Percentiles rank a stretch among this genome's conserved stretches.
These are phyloP conservation scores for Ilyonectria mors-panacis DNA, from an alignment of 2,329 filamentous ascomycete genomes.

Conservation along the genomic window DNA sequence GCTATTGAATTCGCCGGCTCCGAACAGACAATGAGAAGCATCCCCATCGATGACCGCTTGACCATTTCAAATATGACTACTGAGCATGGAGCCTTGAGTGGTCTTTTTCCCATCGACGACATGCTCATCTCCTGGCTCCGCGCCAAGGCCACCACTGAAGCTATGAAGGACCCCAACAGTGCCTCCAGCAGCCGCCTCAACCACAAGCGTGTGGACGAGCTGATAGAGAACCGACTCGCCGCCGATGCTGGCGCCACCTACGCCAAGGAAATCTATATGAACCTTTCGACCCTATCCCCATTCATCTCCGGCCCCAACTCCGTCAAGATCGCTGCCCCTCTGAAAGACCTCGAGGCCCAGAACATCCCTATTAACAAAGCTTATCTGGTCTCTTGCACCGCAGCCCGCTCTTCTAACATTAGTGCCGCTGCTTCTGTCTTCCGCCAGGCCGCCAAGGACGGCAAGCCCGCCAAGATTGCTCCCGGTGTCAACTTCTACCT, in stretches of 20 bases:
- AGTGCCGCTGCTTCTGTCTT: slow-evolving; percentile 86
- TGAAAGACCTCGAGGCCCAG: slow-evolving; percentile 79
- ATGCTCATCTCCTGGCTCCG: slow-evolving; percentile 81
- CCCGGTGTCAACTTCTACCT: slow-evolving; percentile 89
- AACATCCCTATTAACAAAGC: slow-evolving; percentile 86
- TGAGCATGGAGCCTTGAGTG: slow-evolving; percentile 80
- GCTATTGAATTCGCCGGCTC: slow-evolving; percentile 89
- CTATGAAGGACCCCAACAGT: slow-evolving; percentile 66
- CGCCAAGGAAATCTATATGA: slow-evolving; percentile 86
- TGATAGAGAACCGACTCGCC: slow-evolving; percentile 75
- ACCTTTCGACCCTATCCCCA: slow-evolving; percentile 87
- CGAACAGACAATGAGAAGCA: slow-evolving; percentile 80
- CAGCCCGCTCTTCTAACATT: slow-evolving; percentile 82
- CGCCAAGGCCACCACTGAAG: slow-evolving; percentile 80
- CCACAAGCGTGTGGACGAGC: slow-evolving; percentile 80
- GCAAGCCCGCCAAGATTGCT: slow-evolving; percentile 78
- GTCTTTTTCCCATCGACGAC: slow-evolving; percentile 83
- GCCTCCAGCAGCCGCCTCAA: slow-evolving; percentile 73
- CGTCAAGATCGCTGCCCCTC: slow-evolving; percentile 87
- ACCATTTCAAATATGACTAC: slow-evolving; percentile 87
- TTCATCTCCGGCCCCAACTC: slow-evolving; percentile 92
- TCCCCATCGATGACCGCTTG: slow-evolving; percentile 81
- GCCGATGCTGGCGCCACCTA: slow-evolving; percentile 87
- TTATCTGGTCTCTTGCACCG: slow-evolving; percentile 93
- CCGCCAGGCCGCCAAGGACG: slow-evolving; percentile 79